Base-by-base conservation (phyloP, 2,329 filamentous ascomycete genomes). In the Arachnomyces sp. region DNA sequence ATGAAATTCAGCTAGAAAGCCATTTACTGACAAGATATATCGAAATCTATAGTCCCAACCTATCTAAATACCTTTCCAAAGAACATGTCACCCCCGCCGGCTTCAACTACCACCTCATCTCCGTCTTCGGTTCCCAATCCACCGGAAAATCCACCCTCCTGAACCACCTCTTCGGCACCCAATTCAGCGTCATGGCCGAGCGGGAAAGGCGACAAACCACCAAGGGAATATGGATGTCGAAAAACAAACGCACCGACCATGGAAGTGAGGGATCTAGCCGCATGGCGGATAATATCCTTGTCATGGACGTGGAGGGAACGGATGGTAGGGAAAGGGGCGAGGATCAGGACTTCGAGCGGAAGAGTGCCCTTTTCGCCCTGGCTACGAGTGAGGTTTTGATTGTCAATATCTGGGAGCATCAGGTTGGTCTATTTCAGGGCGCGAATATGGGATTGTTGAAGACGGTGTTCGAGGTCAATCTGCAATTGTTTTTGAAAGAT, bases 101-200 rank as follows among this genome's bases (percentile, higher is more conserved):
- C 58, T 98, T 98, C 77, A 94, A 96, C 70, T 98, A 98, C 69
- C 92, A 98, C 66, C 79, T 98, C 59, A 95, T 98, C 60, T 95
- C 90, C 56, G 92, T 98, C 57, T 98, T 98, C 64, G 92, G 92
- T 32, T 96, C 90, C 43, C 92, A 98, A 72, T 96, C 92, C 15
- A 98, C 92, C 28, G 92, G 92, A 53, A 98, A 98, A 70, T 96
- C 92, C 34, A 98, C 92, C 4, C 76, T 98, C 34, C 79, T 98
- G 49, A 98, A 98, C 70, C 75, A 90, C 65, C 80, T 98, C 42
- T 98, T 98, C 61, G 86, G 87, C 48, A 98, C 92, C 51, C 76
- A 89, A 42, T 98, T 98, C 69, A 90, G 87, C 52, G 90, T 98
- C 60, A 98, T 98, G 92, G 86, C 87, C 54, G 92, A 98, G 73